Evolutionary conservation across 2,329 filamentous ascomycete genomes (phyloP), one percentile per base, ranked within the genome.

Genomic region (Diaporthe citriasiana): DNA sequence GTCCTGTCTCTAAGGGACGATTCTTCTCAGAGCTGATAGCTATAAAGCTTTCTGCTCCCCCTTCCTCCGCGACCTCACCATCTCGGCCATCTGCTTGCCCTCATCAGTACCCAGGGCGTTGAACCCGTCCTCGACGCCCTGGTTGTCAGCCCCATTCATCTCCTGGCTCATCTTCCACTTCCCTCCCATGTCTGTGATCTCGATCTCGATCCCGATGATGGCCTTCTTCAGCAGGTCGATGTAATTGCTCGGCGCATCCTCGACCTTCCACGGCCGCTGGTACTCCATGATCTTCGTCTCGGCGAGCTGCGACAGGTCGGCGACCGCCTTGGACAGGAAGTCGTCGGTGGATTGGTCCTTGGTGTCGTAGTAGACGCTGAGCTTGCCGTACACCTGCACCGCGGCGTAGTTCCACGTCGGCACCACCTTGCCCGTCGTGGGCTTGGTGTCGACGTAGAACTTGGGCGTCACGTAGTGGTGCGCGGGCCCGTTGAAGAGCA

Each of bases 331-430:
- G 0, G 81, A 75, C 13, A 93, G 80, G 71, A 89, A 93, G 0
- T 76, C 74, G 0, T 79, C 78, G 0, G 89, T 89, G 30, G 86
- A 84, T 0, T 82, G 77, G 0, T 85, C 79, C 59, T 84, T 84
- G 8, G 86, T 78, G 72, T 93, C 88, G 73, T 82, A 87, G 76
- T 87, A 89, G 5, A 93, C 81, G 0, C 75, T 88, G 1, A 89
- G 88, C 1, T 81, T 85, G 1, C 92, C 92, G 77, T 93, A 93
- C 0, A 85, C 89, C 80, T 93, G 90, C 0, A 87, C 91, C 0
- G 91, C 90, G 0, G 89, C 85, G 77, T 93, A 94, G 80, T 94
- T 91, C 92, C 92, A 93, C 0, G 92, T 94, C 0, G 91, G 91
- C 7, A 92, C 92, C 0, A 93, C 91, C 77, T 93, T 93, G 15